Evolutionary conservation across 1,284 basidiomycete genomes (phyloP), one percentile per base, ranked within the genome.

Genomic region (Trichosporon ovoides): DNA sequence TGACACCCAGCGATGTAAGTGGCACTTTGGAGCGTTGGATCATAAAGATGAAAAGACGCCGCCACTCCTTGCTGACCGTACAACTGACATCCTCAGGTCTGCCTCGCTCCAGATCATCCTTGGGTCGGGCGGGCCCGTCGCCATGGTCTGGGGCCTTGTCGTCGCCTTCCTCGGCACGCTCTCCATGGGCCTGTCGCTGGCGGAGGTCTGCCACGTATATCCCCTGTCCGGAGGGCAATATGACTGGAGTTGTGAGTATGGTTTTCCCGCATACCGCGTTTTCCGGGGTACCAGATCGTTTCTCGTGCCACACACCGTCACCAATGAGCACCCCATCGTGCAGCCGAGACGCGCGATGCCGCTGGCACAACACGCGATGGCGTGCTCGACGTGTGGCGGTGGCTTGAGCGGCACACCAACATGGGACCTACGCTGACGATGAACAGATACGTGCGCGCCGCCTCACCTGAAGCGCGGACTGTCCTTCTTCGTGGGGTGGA

Each of bases 131-230:
- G 75, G 74, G 0, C 65, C 69, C 13, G 66, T 68, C 3, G 68
- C 72, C 0, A 68, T 75, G 40, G 63, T 75, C 18, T 77, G 72
- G 72, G 75, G 75, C 12, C 63, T 76, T 33, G 35, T 75, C n/a
- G 63, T 68, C 11, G 65, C 68, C 2, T 65, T 64, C 0, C 7
- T 66, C 14, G 75, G 72, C 16, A 66, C 68, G 1, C 57, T 71
- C 48, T 20, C 63, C 9, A 68, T 68, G 51, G 68, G 64, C 3
- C 46, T 65, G 1, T 66, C 65, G 13, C 62, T 76, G 66, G 59
- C 55, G 20, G 59, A 60, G 34, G 57, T 60, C 52, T 61, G 60
- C 38, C 60, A 62, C 46, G 57, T 58, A 19, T 54, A 37, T 31
- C 55, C 57, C 35, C 48, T 58, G 38, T 51, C 69, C 0, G 74